Evolutionary conservation across 768 basidiomycete genomes (phyloP), one percentile per base, ranked within the genome.

Genomic region (Austroboletus eburneus): DNA sequence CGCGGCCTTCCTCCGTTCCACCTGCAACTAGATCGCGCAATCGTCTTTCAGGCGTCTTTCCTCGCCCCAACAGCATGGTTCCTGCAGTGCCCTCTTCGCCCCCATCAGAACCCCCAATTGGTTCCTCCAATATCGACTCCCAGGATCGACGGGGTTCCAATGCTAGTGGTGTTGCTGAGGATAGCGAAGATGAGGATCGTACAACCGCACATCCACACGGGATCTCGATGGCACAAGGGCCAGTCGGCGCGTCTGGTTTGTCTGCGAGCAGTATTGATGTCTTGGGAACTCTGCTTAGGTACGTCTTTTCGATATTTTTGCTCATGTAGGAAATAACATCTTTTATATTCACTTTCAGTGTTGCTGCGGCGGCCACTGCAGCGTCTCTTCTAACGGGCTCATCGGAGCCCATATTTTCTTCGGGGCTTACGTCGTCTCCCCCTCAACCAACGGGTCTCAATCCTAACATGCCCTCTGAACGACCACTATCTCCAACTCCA

Each of bases 291-390:
- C 64, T 91, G 14, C 71, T 91, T 25, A 90, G 87, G 87, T 87
- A 57, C 39, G 76, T 50, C 21, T 39, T 35, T 42, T 36, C 29
- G 30, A 24, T 3, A 1, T 14, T n/a, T 24, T 3, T 39, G 22
- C n/a, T 16, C 24, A 40, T 12, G 25, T 18, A 14, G 10, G 34
- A 20, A 39, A 46, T 29, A 14, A 21, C 22, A 24, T 42, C 10
- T 30, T 23, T 25, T 35, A 9, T 37, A 20, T 39, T 13, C 2
- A 17, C 10, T 23, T 24, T 5, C 32, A 87, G 90, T 56, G 90
- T 91, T 25, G 90, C 90, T 4, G 88, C 90, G n/a, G 87, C 90
- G 9, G 90, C 90, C n/a, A 91, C 89, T 1, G 89, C 90, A 2
- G 87, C 87, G 8, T 91, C 90, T 3, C 74, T 89, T 23, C 73